These are phyloP conservation scores for Kodamaea sp. DNA, from an alignment of 1,139 yeast species.

Conservation along the genomic window DNA sequence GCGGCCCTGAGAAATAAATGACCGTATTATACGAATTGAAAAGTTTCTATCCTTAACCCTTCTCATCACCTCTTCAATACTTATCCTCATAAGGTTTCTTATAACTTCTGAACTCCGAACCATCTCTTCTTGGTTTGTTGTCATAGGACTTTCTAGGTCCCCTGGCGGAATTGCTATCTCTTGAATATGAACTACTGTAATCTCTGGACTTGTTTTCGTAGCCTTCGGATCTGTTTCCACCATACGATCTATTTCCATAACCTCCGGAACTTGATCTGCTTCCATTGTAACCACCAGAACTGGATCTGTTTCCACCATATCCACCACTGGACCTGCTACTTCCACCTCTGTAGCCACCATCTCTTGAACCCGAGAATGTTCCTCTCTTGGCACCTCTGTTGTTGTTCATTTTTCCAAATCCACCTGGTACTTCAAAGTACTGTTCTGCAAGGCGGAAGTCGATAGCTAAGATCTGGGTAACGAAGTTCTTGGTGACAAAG, in stretches of 20 bases:
- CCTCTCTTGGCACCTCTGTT: constrained; percentile 17
- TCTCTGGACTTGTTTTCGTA: neutral
- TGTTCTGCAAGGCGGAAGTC: constrained; percentile 17
- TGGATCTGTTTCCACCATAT: constrained; percentile 1
- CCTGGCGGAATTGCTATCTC: neutral
- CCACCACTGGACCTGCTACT: constrained; percentile 5
- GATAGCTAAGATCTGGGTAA: constrained; percentile 12
- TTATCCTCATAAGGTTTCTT: constrained; percentile 3
- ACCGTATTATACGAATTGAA: too few relatives aligned
- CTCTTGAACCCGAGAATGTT: constrained; percentile 8
- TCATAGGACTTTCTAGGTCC: neutral
- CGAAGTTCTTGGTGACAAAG: constrained; percentile 13
- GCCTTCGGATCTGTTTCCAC: neutral
- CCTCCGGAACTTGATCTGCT: neutral
- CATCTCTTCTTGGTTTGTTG: constrained; percentile 1
- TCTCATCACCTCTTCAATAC: too few relatives aligned
- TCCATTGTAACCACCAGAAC: constrained; percentile 1
- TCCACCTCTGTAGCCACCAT: constrained; percentile 11
- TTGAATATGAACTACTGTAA: neutral
- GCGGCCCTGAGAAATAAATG: too few relatives aligned
- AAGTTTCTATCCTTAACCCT: too few relatives aligned
- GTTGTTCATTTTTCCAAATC: constrained; percentile 15
- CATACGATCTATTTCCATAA: neutral
- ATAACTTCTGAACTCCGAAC: neutral
- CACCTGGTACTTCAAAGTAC: constrained; percentile 25